A percentile compares a stretch with the other conserved stretches of the same genome.
Conservation (phyloP, 306 rosid genomes). For the Dalbergia cochinchinensis region DNA sequence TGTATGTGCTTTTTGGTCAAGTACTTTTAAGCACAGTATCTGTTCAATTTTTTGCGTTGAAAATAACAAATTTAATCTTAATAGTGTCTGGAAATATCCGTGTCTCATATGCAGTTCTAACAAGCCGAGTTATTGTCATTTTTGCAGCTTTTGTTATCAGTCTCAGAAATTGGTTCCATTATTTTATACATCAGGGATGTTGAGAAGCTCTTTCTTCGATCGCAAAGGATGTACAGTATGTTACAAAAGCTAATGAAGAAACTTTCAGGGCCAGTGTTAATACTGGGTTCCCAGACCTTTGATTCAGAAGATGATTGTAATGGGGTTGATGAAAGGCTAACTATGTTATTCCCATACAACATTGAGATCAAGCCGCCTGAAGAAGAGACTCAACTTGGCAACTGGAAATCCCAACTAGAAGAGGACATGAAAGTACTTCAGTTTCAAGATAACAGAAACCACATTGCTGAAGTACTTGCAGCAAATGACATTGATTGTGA, state of each 20-base stretch:
- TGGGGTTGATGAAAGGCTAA: conserved; percentile 68
- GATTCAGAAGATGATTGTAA: conserved; percentile 50
- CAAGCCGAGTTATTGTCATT: conserved; percentile 15
- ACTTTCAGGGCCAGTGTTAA: conserved; percentile 75
- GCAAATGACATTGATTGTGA: conserved; percentile 82
- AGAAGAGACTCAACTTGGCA: conserved; percentile 58
- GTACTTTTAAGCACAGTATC: no score
- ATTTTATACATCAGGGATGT: conserved; percentile 75
- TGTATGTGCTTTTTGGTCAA: no score
- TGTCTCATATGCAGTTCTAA: conserved; percentile 31
- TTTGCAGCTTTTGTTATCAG: conserved; percentile 69
- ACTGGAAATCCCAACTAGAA: conserved; percentile 75
- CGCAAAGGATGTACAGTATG: conserved; percentile 63
- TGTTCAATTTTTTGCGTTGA: neutral
- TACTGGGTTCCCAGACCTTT: conserved; percentile 69
- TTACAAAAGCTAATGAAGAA: conserved; percentile 68
- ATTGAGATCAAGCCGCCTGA: conserved; percentile 69
- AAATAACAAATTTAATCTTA: neutral
- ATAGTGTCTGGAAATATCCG: neutral
- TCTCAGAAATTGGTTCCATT: conserved; percentile 69
- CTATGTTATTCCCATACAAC: conserved; percentile 65
- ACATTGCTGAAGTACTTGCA: conserved; percentile 80
- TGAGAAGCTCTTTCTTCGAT: conserved; percentile 68
- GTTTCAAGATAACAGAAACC: conserved; percentile 79
- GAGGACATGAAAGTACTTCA: conserved; percentile 69